Evolutionary conservation across 2,329 filamentous ascomycete species (phyloP).

Genomic region (Lojkania enalia): DNA sequence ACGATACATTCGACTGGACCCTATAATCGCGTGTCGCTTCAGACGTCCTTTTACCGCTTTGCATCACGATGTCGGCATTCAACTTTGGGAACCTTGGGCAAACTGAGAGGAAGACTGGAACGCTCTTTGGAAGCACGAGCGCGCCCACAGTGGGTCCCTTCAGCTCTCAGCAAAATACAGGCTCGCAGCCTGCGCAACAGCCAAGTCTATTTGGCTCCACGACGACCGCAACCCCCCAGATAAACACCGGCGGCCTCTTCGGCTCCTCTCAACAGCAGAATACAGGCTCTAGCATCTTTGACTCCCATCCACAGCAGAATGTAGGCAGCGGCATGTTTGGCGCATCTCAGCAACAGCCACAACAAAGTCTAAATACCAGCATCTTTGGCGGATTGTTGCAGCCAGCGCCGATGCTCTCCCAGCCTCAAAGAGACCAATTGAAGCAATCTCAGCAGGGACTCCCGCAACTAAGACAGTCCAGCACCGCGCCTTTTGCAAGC

Average conservation of each 20-base stretch:
- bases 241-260: slow-evolving; percentile 21
- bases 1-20: no score
- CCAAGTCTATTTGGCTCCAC: slow-evolving; percentile 22
- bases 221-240: slow-evolving; percentile 3
- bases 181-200: slow-evolving; percentile 41
- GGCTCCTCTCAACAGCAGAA: slow-evolving; percentile 30
- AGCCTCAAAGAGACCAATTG: slow-evolving; percentile 35
- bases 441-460: slow-evolving; percentile 44
- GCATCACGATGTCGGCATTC: no score
- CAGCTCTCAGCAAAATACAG: slow-evolving; percentile 37
- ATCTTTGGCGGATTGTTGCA: slow-evolving; percentile 42
- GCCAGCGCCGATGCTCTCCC: slow-evolving; percentile 35
- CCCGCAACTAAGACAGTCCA: slow-evolving; percentile 39
- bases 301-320: slow-evolving; percentile 24
- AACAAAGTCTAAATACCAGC: slow-evolving; percentile 44
- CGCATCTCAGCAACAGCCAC: slow-evolving; percentile 41
- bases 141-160: slow-evolving; percentile 47
- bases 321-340: background rate
- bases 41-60: no score
- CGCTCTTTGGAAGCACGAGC: slow-evolving; percentile 41
- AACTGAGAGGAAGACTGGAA: slow-evolving; percentile 41
- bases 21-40: no score
- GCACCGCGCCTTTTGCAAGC: slow-evolving; percentile 30
- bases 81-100: slow-evolving; percentile 23
- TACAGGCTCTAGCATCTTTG: slow-evolving; percentile 46